Conservation (phyloP, 495 filamentous ascomycete species). For the Penicillium steckii region DNA sequence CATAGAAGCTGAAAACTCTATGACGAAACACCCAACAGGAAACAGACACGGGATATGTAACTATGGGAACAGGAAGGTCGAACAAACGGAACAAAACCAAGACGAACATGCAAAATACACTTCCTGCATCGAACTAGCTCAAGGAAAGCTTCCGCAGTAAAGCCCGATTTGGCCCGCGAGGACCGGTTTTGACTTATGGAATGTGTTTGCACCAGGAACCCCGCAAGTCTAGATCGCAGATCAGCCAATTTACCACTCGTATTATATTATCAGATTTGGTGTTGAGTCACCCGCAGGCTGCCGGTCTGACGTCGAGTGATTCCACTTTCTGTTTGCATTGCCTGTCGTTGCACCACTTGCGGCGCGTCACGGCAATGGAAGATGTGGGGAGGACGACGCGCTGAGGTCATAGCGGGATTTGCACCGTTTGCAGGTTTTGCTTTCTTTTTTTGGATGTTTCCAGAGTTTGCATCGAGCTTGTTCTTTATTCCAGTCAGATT, state of each 20-base stretch:
- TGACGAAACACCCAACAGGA: slow-evolving; percentile 21
- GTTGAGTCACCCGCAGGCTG: slow-evolving; percentile 11
- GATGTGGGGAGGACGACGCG: slow-evolving; percentile 1
- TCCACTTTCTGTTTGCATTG: slow-evolving; percentile 20
- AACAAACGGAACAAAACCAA: not conserved
- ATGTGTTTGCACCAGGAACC: slow-evolving; percentile 26
- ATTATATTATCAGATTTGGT: slow-evolving; percentile 16
- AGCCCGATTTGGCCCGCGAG: slow-evolving; percentile 4
- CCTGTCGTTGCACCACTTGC: not conserved
- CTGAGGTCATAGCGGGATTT: slow-evolving; percentile 15
- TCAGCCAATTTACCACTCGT: slow-evolving; percentile 3
- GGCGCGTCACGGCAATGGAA: not conserved
- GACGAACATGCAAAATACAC: not conserved
- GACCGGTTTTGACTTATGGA: slow-evolving; percentile 19
- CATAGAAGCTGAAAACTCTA: slow-evolving; percentile 20
- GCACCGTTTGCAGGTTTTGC: slow-evolving; percentile 6
- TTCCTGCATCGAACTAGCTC: slow-evolving; percentile 2
- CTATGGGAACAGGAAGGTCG: not conserved
- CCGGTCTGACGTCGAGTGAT: slow-evolving; percentile 18
- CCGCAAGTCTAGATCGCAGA: slow-evolving; percentile 27
- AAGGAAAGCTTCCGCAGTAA: not conserved
- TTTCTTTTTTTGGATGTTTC: not conserved
- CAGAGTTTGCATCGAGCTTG: not conserved
- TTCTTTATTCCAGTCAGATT: not conserved
- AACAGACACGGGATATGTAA: not conserved